Evolutionary conservation across 345 rosid species (phyloP).

Genomic region (Sisymbrium irio): DNA sequence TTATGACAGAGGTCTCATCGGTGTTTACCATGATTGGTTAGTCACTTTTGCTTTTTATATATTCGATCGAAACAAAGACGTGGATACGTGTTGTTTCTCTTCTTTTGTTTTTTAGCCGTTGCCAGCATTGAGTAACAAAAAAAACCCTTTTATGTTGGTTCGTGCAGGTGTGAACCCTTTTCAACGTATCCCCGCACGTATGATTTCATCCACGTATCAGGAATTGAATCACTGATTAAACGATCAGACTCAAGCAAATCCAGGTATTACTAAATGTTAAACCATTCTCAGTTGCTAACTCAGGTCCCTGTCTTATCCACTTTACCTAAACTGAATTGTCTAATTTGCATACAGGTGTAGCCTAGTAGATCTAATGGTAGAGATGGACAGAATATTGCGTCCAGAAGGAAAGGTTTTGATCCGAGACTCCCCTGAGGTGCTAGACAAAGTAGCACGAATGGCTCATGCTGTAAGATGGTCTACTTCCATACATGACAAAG

Average conservation of each 20-base stretch:
- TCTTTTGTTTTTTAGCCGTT: not conserved
- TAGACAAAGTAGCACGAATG: conserved; percentile 67
- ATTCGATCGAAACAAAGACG: not conserved
- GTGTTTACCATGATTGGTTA: conserved; percentile 86
- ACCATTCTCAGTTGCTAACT: not conserved
- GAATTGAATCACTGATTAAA: conserved; percentile 72
- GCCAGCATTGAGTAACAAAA: not conserved
- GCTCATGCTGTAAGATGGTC: conserved; percentile 80
- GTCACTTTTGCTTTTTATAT: conserved; percentile 13
- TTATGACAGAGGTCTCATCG: conserved; percentile 88
- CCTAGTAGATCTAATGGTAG: conserved; percentile 85
- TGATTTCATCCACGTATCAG: conserved; percentile 84
- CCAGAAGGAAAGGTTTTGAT: conserved; percentile 81
- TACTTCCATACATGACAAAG: conserved; percentile 54
- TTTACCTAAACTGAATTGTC: not conserved
- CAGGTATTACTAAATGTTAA: conserved; percentile 36
- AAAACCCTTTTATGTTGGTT: conserved; percentile 18
- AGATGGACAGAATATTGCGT: conserved; percentile 89
- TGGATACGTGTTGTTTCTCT: not conserved
- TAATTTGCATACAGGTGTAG: conserved; percentile 57
- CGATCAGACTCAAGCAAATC: conserved; percentile 46
- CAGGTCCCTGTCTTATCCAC: not conserved
- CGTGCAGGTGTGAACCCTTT: conserved; percentile 93
- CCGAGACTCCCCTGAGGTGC: conserved; percentile 75
- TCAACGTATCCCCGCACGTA: conserved; percentile 97